A percentile compares a stretch with the other conserved stretches of the same genome.
These are phyloP conservation scores for Cryomyces minteri DNA, from an alignment of 495 filamentous ascomycete species.

Conservation along the genomic window DNA sequence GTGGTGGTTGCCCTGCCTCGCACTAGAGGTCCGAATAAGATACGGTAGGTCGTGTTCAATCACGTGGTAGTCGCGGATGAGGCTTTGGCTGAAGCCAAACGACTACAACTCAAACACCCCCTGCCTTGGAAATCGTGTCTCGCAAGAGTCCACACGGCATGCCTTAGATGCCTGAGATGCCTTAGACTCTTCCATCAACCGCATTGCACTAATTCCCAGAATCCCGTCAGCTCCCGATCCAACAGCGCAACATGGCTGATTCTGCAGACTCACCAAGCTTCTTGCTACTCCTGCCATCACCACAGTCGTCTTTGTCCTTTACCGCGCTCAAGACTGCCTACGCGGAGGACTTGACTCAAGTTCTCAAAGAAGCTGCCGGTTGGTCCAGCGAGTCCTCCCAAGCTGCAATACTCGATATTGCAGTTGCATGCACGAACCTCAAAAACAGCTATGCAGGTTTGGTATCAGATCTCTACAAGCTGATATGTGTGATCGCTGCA, in stretches of 20 bases:
- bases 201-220: too few relatives aligned
- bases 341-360: slow-evolving; percentile 31
- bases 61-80: too few relatives aligned
- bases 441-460: slow-evolving; percentile 41
- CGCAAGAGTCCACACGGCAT: too few relatives aligned
- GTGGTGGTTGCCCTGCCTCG: too few relatives aligned
- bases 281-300: slow-evolving; percentile 25
- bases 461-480: slow-evolving; percentile 58
- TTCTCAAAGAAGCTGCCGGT: slow-evolving; percentile 21
- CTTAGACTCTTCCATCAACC: too few relatives aligned
- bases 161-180: too few relatives aligned
- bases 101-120: too few relatives aligned
- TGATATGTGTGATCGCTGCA: slow-evolving; percentile 49
- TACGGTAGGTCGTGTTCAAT: not conserved
- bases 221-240: too few relatives aligned
- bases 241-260: too few relatives aligned
- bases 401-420: slow-evolving; percentile 29
- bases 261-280: too few relatives aligned
- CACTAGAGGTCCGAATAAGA: not conserved
- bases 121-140: too few relatives aligned
- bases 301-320: slow-evolving; percentile 28
- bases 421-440: slow-evolving; percentile 32
- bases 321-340: slow-evolving; percentile 35
- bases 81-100: too few relatives aligned
- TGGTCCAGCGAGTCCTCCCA: slow-evolving; percentile 13